A percentile compares a stretch with the other conserved stretches of the same genome.
Conservation (phyloP, 768 basidiomycete species). For the Lentinula aciculospora region DNA sequence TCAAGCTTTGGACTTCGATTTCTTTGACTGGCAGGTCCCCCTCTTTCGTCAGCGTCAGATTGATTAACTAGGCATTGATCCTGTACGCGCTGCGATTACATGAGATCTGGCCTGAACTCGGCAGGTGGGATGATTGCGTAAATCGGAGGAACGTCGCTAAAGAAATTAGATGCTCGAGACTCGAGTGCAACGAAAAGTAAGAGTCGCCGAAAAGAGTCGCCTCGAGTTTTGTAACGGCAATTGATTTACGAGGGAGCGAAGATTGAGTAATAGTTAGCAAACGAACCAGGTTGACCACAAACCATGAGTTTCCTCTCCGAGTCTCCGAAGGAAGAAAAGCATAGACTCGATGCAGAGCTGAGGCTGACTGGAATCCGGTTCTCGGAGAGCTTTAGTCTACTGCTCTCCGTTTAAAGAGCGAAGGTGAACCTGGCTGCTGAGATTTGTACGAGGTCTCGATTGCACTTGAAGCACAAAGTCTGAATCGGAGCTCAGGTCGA, state of each 20-base stretch:
- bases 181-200: background rate
- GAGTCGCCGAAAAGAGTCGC: background rate
- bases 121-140: background rate
- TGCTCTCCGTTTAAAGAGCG: background rate
- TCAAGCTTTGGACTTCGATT: too few species aligned
- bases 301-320: background rate
- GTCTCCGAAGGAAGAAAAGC: background rate
- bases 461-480: background rate
- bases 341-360: slow-evolving; percentile 2
- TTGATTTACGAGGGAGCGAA: background rate
- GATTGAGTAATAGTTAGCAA: background rate
- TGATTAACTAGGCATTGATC: background rate
- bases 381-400: slow-evolving; percentile 1
- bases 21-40: background rate
- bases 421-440: too few species aligned
- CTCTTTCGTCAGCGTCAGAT: background rate
- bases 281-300: background rate
- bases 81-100: background rate
- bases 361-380: background rate
- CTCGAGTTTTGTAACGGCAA: background rate
- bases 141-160: background rate
- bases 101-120: background rate
- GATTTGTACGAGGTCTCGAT: too few species aligned
- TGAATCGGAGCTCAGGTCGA: background rate
- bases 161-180: background rate